Evolutionary conservation across 768 basidiomycete species (phyloP), one percentile per base, ranked within the genome.

Genomic region (Lepiota venenata): DNA sequence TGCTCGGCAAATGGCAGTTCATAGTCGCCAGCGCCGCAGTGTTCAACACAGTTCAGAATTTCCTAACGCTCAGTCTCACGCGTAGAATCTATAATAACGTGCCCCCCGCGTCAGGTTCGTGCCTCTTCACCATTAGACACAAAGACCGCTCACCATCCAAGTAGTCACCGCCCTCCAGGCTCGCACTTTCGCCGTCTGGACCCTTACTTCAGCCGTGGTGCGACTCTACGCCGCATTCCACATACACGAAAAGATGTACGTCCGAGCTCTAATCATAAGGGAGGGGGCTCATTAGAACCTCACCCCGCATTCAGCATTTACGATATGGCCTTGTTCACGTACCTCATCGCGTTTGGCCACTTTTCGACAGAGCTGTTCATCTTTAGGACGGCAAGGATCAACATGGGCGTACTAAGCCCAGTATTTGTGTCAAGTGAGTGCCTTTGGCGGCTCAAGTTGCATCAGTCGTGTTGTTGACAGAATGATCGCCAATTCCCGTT

Each of bases 111-210:
- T 68, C 70, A 50, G 71, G 81, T 80, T 58, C 50, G 62, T 51
- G 15, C 52, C 29, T 8, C 25, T 58, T 55, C 49, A 27, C 20
- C 2, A 50, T 15, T 37, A 37, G n/a, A 46, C 29, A 18, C 46
- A 20, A 40, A 48, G 29, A 29, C 8, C 43, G 21, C 20, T 50
- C 43, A 49, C 32, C 50, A 29, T 32, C 49, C 38, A 18, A 50
- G 20, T 70, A 96, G 96, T 99, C 10, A 94, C 92, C 6, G 70
- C 78, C 15, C 78, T 98, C 16, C 91, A 95, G 60, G 88, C 91
- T 36, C 81, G 96, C 43, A 91, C 93, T 4, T 97, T 97, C 66
- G 95, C 82, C 1, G 78, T 83, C 1, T 99, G 96, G 96, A 98
- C 95, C 0, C 68, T 96, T 47, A 86, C 88, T 4, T 83, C 92